Evolutionary conservation across 768 basidiomycete species (phyloP), one percentile per base, ranked within the genome.

Genomic region (Kwoniella bestiolae): DNA sequence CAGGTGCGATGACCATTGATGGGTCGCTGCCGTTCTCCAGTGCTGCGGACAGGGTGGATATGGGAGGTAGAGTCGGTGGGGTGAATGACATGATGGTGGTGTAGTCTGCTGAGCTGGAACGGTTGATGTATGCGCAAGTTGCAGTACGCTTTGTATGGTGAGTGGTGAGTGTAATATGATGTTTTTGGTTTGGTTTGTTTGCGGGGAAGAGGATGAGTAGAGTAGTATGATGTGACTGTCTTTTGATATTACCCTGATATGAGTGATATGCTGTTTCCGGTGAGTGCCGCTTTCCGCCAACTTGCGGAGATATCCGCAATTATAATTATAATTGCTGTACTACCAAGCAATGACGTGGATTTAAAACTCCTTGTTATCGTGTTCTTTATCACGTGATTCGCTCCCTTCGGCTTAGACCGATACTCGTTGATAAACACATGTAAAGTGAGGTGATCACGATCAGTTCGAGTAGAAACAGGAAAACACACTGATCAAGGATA

Each of bases 1-100:
- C 67, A 7, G 63, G 68, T 8, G 68, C 64, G 32, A 66, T 65
- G 2, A 47, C 28, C 46, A 65, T 53, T n/a, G 56, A 38, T 5
- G 41, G 32, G n/a, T 55, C 49, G n/a, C 21, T 21, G 6, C 29
- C 32, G 56, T 56, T 56, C n/a, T 51, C 58, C 5, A 66, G 34
- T 8, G 50, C 65, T 3, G 57, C 50, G 2, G 65, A 66, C 11
- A 66, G 47, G 1, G 65, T 66, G 1, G 57, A 56, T 46, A 60
- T 53, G 0, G 65, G 57, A 18, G 56, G 65, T 28, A 66, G 29
- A 16, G 58, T 21, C 16, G 51, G 51, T 9, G 57, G 52, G 23
- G 32, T 35, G 49, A 51, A 47, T 16, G 65, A 66, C 65, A 66
- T 66, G 57, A 28, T 47, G 49, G 28, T 6, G n/a, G 35, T 26